A percentile compares a stretch with the other conserved stretches of the same genome.
These are phyloP conservation scores for Hanseniaspora nectarophila DNA, from an alignment of 805 yeast genomes.

Conservation along the genomic window DNA sequence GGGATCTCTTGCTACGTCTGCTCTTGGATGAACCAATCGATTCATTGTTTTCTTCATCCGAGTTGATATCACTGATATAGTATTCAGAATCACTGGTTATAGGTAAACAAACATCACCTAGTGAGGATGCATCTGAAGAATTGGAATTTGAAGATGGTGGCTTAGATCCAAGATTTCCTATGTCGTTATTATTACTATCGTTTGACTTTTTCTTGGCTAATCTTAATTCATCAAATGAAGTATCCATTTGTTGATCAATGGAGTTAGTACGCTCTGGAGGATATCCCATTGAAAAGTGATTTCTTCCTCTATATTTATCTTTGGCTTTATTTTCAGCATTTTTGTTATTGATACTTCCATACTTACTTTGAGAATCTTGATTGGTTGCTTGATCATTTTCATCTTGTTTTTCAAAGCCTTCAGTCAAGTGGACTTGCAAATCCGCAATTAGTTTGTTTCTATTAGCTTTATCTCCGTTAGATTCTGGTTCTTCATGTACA, in stretches of 20 bases:
- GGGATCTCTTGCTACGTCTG: not conserved
- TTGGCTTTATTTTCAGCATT: not conserved
- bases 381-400: not conserved
- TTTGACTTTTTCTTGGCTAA: slow-evolving; percentile 6
- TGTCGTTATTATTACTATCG: slow-evolving; percentile 18
- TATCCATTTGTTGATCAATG: slow-evolving; percentile 41
- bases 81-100: slow-evolving; percentile 38
- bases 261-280: slow-evolving; percentile 15
- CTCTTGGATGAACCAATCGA: not conserved
- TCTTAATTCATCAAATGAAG: slow-evolving; percentile 7
- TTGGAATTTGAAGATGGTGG: slow-evolving; percentile 31
- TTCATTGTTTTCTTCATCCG: slow-evolving; percentile 11
- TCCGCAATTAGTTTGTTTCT: slow-evolving; percentile 10
- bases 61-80: slow-evolving; percentile 20
- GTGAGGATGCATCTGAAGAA: slow-evolving; percentile 49
- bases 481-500: slow-evolving; percentile 9
- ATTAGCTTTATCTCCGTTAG: not conserved
- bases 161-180: slow-evolving; percentile 31
- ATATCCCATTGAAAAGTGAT: slow-evolving; percentile 1
- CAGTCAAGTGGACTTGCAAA: slow-evolving; percentile 1
- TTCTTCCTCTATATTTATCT: slow-evolving; percentile 14
- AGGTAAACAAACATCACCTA: slow-evolving; percentile 89
- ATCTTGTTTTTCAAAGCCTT: not conserved
- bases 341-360: slow-evolving; percentile 6
- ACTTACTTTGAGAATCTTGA: not conserved